Percentiles rank a stretch among this genome's conserved stretches.
These are phyloP conservation scores for Fusarium torreyae DNA, from an alignment of 2,329 filamentous ascomycete species.

Conservation along the genomic window DNA sequence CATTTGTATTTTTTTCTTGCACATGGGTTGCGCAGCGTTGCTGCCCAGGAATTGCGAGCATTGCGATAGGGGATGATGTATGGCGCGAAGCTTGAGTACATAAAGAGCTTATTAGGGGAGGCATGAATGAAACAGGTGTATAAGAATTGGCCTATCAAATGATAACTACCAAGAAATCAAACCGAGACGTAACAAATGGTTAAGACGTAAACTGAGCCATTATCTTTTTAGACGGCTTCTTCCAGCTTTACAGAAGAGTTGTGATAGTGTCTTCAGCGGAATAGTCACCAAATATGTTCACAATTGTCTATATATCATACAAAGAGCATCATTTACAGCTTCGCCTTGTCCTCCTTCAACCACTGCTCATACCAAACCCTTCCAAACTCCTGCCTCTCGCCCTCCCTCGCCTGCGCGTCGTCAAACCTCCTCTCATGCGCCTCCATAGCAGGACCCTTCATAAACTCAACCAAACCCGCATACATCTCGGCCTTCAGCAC, in stretches of 20 bases:
- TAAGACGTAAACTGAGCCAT: no score
- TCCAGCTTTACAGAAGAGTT: no score
- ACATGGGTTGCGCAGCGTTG: not conserved
- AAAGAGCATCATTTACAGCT: conserved; percentile 50
- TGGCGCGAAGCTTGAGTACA: not conserved
- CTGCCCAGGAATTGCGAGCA: not conserved
- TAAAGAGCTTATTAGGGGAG: no score
- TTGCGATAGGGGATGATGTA: not conserved
- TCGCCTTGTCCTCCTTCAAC: conserved; percentile 59
- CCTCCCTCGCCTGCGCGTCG: conserved; percentile 57
- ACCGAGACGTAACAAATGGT: no score
- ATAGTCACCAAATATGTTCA: not conserved
- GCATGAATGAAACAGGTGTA: no score
- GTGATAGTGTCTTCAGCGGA: no score
- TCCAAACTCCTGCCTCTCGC: conserved; percentile 60
- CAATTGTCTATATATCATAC: conserved; percentile 6
- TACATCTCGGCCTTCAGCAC: conserved; percentile 84
- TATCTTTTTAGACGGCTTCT: no score
- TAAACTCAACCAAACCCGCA: conserved; percentile 71
- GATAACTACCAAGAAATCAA: no score
- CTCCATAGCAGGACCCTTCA: conserved; percentile 68
- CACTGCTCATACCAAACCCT: conserved; percentile 66
- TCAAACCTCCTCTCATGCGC: conserved; percentile 66
- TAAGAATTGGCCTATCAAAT: no score
- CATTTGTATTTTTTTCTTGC: conserved; percentile 13